Evolutionary conservation across 768 basidiomycete species (phyloP).

Genomic region (Leucogyrophana mollusca): DNA sequence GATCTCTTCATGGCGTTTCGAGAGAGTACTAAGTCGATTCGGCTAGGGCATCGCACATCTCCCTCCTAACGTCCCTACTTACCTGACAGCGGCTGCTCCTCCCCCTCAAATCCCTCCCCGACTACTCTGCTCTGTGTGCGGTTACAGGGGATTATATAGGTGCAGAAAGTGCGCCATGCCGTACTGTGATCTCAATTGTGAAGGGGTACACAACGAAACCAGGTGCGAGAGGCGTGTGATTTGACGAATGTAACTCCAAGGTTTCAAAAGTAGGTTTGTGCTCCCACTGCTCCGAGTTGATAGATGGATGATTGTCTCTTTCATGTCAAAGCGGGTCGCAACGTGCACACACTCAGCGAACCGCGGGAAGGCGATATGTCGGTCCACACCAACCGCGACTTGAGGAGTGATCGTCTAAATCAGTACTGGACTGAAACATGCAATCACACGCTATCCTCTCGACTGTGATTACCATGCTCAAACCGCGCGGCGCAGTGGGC

Average conservation of each 20-base stretch:
- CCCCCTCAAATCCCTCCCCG: conserved; percentile 64
- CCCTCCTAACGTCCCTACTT: conserved; percentile 56
- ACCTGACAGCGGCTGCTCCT: conserved; percentile 67
- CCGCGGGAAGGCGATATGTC: background rate
- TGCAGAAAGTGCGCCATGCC: conserved; percentile 77
- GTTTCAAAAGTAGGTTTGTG: background rate
- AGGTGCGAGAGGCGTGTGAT: conserved; percentile 75
- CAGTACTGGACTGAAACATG: conserved; percentile 10
- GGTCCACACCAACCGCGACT: background rate
- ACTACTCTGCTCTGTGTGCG: conserved; percentile 80
- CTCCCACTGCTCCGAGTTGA: background rate
- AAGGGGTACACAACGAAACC: conserved; percentile 73
- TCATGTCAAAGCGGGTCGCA: background rate
- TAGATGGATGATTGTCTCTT: background rate
- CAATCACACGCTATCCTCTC: background rate
- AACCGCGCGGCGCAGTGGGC: background rate
- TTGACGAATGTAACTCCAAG: conserved; percentile 24
- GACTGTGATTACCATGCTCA: conserved; percentile 1
- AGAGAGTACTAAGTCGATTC: background rate
- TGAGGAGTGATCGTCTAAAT: conserved; percentile 3
- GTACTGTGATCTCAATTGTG: conserved; percentile 75
- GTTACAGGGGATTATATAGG: conserved; percentile 79
- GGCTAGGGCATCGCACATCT: conserved; percentile 57
- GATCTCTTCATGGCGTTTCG: background rate
- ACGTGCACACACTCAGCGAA: background rate